phyloP scores from a whole-genome alignment of 805 yeast species.

The Saturnispora halmiae region DNA sequence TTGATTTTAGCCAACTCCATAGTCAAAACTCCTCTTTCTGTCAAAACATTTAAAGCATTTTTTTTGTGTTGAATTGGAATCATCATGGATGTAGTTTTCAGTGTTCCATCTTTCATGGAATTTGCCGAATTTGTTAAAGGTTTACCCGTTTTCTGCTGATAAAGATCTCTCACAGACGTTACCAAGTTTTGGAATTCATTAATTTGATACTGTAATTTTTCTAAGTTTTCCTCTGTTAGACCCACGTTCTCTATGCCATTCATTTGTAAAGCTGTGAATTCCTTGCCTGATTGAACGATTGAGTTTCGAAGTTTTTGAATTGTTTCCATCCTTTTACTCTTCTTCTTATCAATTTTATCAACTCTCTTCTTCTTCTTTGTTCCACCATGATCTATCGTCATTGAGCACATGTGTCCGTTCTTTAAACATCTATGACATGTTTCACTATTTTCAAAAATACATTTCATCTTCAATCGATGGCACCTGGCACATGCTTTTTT shows the following conservation, averaged over 20 bases:
- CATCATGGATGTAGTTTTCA: constrained; percentile 25
- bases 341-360: constrained; percentile 25
- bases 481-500: constrained; percentile 47
- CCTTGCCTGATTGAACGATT: constrained; percentile 20
- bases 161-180: constrained; percentile 16
- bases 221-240: constrained; percentile 16
- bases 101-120: constrained; percentile 31
- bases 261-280: constrained; percentile 20
- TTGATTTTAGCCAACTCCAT: constrained; percentile 30
- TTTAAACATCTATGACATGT: constrained; percentile 40
- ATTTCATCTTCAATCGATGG: constrained; percentile 43
- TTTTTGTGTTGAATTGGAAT: constrained; percentile 31
- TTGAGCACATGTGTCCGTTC: constrained; percentile 38
- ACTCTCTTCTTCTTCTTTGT: constrained; percentile 19
- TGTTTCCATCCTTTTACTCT: constrained; percentile 22
- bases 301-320: constrained; percentile 23
- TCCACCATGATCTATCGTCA: constrained; percentile 46
- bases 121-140: constrained; percentile 27
- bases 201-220: constrained; percentile 24
- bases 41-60: constrained; percentile 32
- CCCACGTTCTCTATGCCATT: constrained; percentile 15
- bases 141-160: background rate
- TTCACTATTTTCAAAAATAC: constrained; percentile 37
- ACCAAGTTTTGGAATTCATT: constrained; percentile 27
- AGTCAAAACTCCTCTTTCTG: constrained; percentile 29